Evolutionary conservation across 257 asterid genomes (phyloP), one percentile per base, ranked within the genome.

Genomic region (Prunella vulgaris): DNA sequence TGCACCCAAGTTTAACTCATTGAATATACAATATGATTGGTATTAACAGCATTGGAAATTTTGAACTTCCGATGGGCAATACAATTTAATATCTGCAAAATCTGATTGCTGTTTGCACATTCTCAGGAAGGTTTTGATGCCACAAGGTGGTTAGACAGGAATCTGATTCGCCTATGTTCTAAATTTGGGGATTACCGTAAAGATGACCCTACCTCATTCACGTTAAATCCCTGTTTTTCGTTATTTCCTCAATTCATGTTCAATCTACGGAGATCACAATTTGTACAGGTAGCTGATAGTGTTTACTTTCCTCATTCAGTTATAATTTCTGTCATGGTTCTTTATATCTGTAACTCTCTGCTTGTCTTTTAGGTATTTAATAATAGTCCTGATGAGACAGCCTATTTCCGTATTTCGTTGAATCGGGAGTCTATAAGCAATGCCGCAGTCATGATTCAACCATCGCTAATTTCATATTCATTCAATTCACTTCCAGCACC

Each of bases 331-430:
- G 66, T 58, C 42, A 25, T 70, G 22, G 33, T 42, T 15, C 35
- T 64, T 60, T 13, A 58, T 37, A 24, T 20, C 46, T 32, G 56
- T 56, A 37, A 10, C 20, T 76, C 51, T 78, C 28, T 53, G 57
- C 57, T 68, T 18, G 37, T 73, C 46, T 63, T 10, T 37, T 77
- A 94, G 99, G 99, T 89, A 69, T 94, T 94, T 72, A 94, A 94
- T 72, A 94, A 91, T 71, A 94, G 99, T 77, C 99, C 99, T 3
- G 99, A 94, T 44, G 99, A 94, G 85, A 91, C 99, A 0, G 97
- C 99, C 79, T 94, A 89, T 76, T 94, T 94, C 86, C 97, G 97
- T 76, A 85, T 94, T 71, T 80, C 88, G 83, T 83, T 94, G 80
- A 94, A 94, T 73, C 90, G 97, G 76, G 97, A 94, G 85, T 76